Evolutionary conservation across 345 rosid species (phyloP), one percentile per base, ranked within the genome.

Genomic region (Moricandia moricandioides): DNA sequence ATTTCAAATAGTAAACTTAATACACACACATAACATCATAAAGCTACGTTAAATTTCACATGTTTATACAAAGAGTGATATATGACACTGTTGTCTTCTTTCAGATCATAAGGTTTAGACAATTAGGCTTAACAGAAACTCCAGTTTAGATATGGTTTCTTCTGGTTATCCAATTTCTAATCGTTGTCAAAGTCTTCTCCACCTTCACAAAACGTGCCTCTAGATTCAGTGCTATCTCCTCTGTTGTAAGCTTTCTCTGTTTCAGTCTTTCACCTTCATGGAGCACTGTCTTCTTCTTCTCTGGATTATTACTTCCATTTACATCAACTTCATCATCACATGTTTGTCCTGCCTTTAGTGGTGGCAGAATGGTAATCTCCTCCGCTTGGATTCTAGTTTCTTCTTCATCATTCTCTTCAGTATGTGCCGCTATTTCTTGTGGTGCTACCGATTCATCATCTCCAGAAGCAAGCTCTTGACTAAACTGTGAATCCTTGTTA

Each of bases 221-320:
- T 10, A 75, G 24, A 6, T 49, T 34, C 55, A 6, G 5, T 60
- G 31, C 62, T 31, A 60, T 11, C 33, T 67, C 68, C 8, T 60
- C 4, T 14, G 52, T 47, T 11, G 33, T 18, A 67, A 67, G 51
- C 37, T 18, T 62, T 52, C 27, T 72, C 26, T 70, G 45, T 24
- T 13, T 71, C 49, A 21, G 24, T 71, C 35, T 62, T 49, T 62
- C 69, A 62, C 7, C 55, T 6, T 14, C 72, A n/a, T 34, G n/a
- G 12, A 74, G 10, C 68, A n/a, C 18, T 1, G 17, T 47, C 52
- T 47, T 6, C 8, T n/a, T 40, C 16, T 13, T 43, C 51, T 43
- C 21, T 49, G 21, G 3, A 14, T 8, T 49, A 10, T 7, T 49
- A 5, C 24, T 7, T 49, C 56, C 21, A 16, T 49, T 7, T 2